Evolutionary conservation across 2,329 filamentous ascomycete species (phyloP).

Genomic region (Didymella arachidicola): DNA sequence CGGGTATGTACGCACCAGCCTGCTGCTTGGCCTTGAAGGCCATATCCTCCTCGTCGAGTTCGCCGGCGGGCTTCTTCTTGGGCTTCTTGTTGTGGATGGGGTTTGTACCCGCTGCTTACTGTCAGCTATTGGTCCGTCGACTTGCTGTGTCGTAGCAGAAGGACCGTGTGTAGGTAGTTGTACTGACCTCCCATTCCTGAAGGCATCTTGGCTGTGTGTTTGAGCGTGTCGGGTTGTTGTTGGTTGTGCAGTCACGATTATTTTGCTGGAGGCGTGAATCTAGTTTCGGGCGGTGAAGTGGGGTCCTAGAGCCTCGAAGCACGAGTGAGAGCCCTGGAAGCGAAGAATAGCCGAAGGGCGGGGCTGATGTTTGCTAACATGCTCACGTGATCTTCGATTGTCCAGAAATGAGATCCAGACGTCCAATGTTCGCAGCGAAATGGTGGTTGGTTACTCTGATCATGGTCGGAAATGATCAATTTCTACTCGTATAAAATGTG

Average conservation of each 20-base stretch:
- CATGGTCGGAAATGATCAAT: not conserved
- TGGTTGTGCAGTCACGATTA: conserved; percentile 15
- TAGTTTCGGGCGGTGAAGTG: conserved; percentile 31
- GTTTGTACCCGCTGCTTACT: conserved; percentile 57
- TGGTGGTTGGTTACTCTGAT: not conserved
- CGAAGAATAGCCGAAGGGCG: conserved; percentile 14
- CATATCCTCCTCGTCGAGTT: conserved; percentile 85
- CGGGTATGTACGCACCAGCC: conserved; percentile 69
- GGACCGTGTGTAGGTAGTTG: not conserved
- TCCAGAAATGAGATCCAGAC: not conserved
- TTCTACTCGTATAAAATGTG: not conserved
- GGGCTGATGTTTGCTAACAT: not conserved
- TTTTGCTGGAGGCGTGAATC: conserved; percentile 28
- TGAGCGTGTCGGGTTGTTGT: conserved; percentile 10
- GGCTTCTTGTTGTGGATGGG: conserved; percentile 76
- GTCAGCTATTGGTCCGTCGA: conserved; percentile 30
- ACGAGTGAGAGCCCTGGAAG: not conserved
- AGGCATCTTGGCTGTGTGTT: conserved; percentile 53
- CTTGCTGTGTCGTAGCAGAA: conserved; percentile 2
- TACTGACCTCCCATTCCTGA: conserved; percentile 59
- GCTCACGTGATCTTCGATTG: conserved; percentile 10
- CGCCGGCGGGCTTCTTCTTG: conserved; percentile 74
- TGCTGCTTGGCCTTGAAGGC: conserved; percentile 84
- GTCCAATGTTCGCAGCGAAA: not conserved
- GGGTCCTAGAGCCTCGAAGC: conserved; percentile 15